Conservation (phyloP, 495 filamentous ascomycete species). For the Trypethelium eluteriae region DNA sequence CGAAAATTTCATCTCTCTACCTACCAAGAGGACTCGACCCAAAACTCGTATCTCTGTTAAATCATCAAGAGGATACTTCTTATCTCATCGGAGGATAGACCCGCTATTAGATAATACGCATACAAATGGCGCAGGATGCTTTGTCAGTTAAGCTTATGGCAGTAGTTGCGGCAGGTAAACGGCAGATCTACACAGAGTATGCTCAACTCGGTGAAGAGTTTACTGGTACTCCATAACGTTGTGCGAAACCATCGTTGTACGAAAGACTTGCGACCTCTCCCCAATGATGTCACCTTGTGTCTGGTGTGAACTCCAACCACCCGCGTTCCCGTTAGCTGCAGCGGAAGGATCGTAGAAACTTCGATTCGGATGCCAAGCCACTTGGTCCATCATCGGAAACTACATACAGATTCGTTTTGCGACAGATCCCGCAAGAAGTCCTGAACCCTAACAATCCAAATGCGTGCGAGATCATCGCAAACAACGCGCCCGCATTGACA, state of each 20-base stretch:
- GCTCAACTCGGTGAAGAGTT: background rate
- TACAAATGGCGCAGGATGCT: background rate
- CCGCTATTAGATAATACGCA: too few species aligned
- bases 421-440: background rate
- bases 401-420: background rate
- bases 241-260: background rate
- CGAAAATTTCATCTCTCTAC: too few species aligned
- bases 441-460: too few species aligned
- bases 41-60: too few species aligned
- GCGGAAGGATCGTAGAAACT: background rate
- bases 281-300: background rate
- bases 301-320: background rate
- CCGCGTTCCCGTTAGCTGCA: background rate
- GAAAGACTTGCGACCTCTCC: background rate
- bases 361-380: background rate
- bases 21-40: too few species aligned
- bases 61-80: too few species aligned
- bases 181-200: background rate
- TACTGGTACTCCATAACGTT: too few species aligned
- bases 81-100: too few species aligned
- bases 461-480: background rate
- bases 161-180: background rate
- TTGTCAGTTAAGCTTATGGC: constrained; percentile 1
- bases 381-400: background rate
- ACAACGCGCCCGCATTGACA: background rate